These are phyloP conservation scores for Vinca minor DNA, from an alignment of 257 asterid genomes.

Conservation along the genomic window DNA sequence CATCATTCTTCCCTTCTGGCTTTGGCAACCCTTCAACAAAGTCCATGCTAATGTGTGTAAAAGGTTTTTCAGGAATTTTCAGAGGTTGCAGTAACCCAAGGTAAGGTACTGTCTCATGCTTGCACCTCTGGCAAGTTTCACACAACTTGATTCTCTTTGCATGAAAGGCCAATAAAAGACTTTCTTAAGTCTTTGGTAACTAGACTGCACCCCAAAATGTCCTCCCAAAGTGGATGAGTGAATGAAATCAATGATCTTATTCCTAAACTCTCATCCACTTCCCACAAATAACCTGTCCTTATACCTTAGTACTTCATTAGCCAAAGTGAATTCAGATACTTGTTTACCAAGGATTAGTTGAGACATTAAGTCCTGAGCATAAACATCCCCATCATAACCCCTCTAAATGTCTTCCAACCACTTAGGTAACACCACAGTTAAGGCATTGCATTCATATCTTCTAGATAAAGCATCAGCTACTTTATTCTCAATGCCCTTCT, in stretches of 20 bases:
- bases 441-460: background rate
- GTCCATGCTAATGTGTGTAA: constrained; percentile 9
- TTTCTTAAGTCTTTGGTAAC: no score
- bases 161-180: no score
- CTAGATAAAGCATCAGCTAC: background rate
- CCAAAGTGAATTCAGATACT: background rate
- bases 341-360: background rate
- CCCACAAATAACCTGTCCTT: background rate
- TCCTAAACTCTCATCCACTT: background rate
- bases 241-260: fast-evolving
- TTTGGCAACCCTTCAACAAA: constrained; percentile 8
- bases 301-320: background rate
- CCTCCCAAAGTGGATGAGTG: background rate
- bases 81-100: background rate
- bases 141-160: no score
- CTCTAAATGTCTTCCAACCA: background rate
- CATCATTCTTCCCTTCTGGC: background rate
- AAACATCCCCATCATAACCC: background rate
- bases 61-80: background rate
- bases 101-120: no score
- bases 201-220: background rate
- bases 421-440: background rate
- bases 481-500: no score
- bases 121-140: no score
- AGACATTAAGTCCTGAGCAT: background rate